Evolutionary conservation across 352 stramenopile species (phyloP), one percentile per base, ranked within the genome.

Genomic region (Globisporangium paddicum): DNA sequence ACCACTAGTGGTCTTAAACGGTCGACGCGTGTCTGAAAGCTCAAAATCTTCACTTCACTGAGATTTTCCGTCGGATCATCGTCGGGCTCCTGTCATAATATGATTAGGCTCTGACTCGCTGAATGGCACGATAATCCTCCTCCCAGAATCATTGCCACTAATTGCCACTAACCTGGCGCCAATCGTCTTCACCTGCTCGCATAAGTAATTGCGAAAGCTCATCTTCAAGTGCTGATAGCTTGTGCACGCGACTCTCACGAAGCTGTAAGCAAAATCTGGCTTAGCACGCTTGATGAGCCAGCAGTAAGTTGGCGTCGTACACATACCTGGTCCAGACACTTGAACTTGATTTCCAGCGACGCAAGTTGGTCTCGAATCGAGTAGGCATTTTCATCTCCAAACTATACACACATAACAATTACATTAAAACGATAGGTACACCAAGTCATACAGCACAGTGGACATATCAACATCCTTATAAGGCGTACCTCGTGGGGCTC

Each of bases 271-370:
- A 14, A 19, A 41, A 18, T n/a, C n/a, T n/a, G n/a, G n/a, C n/a
- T n/a, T n/a, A n/a, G n/a, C n/a, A n/a, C n/a, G n/a, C n/a, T n/a
- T n/a, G n/a, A n/a, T n/a, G 23, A 37, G 21, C n/a, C 30, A 49
- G 18, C 38, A 35, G 7, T 16, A 11, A 32, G 34, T 25, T 30
- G 19, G 8, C 3, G 5, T 1, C 16, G 32, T 11, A 35, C 5
- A 18, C 18, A 19, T 28, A 82, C 73, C 57, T 68, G 71, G 19
- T 79, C 60, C 4, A 83, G 44, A 34, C 72, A 73, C 18, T 75
- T 67, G 34, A 68, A 70, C 37, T 79, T 73, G 41, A 75, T 64
- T 50, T 78, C 67, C 30, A 83, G 47, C 14, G 67, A 58, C 13
- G 63, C 62, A 18, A 80, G 61, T 49, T 55, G 46, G 30, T 83